These are phyloP conservation scores for Alternaria hordeiaustralica DNA, from an alignment of 2,329 filamentous ascomycete species.

Conservation along the genomic window DNA sequence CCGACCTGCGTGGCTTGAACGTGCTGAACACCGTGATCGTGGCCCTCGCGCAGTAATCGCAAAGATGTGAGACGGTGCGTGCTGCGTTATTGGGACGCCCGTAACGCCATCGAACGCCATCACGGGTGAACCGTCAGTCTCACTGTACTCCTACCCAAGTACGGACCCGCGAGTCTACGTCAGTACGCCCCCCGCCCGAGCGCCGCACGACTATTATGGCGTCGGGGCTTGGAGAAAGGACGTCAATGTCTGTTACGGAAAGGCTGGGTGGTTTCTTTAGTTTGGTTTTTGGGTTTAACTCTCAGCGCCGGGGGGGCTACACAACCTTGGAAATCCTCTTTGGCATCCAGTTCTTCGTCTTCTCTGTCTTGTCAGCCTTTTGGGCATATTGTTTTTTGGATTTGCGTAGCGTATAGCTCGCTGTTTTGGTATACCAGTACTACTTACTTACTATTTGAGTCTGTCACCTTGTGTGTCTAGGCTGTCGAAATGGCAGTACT, in stretches of 20 bases:
- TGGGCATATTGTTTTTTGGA: not conserved
- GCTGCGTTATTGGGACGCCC: not conserved
- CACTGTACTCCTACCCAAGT: not conserved
- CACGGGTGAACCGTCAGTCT: not conserved
- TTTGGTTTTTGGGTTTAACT: not conserved
- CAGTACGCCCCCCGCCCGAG: not conserved
- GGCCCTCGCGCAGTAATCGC: not conserved
- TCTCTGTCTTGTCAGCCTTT: not conserved
- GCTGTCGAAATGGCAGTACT: constrained; percentile 9
- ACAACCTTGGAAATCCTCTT: not conserved
- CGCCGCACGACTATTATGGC: not conserved
- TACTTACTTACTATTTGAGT: not conserved
- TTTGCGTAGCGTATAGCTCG: not conserved
- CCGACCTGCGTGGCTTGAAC: not conserved
- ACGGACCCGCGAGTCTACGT: not conserved
- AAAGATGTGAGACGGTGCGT: not conserved
- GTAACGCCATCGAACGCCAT: not conserved
- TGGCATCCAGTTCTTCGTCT: not conserved
- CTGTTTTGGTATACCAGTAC: not conserved
- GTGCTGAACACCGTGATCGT: not conserved
- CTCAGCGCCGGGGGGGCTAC: not conserved
- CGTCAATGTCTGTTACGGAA: not conserved
- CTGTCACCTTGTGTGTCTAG: not conserved
- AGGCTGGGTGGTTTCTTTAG: not conserved
- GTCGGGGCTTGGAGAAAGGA: not conserved